phyloP scores from a whole-genome alignment of 2,329 filamentous ascomycete genomes.

The Penicillium sp. region DNA sequence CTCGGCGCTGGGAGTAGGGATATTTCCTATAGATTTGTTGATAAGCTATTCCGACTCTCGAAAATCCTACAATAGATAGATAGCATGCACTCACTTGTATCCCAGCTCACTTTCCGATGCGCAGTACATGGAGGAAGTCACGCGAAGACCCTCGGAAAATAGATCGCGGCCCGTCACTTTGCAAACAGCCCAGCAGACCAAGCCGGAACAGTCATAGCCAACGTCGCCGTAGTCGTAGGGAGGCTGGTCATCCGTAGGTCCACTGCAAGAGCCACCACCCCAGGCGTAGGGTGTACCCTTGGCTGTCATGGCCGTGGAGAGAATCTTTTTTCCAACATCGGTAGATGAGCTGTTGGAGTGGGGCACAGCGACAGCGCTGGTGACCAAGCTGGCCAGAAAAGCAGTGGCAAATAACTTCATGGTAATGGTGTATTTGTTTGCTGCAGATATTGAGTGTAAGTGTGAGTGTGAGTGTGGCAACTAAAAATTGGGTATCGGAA shows the following conservation, averaged over 20 bases:
- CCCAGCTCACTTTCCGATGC: constrained; percentile 21
- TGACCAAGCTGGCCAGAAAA: constrained; percentile 18
- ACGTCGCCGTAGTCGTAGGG: constrained; percentile 30
- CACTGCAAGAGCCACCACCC: constrained; percentile 32
- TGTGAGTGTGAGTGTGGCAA: no score
- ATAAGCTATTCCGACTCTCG: background rate
- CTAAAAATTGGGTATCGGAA: no score
- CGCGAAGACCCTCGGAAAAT: constrained; percentile 28
- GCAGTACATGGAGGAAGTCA: constrained; percentile 32
- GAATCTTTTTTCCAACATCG: constrained; percentile 39
- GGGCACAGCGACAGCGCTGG: constrained; percentile 3
- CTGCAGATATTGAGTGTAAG: background rate
- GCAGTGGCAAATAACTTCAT: background rate
- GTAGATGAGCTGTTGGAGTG: constrained; percentile 4
- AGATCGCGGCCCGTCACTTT: constrained; percentile 33
- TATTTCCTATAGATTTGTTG: constrained; percentile 20
- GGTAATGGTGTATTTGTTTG: background rate
- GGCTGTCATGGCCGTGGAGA: constrained; percentile 55
- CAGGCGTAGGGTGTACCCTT: constrained; percentile 45
- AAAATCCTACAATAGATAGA: no score
- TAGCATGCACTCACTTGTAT: constrained; percentile 24
- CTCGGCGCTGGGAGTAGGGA: constrained; percentile 23
- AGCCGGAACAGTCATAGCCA: constrained; percentile 34
- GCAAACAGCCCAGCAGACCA: constrained; percentile 33
- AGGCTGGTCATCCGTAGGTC: constrained; percentile 27